Evolutionary conservation across 2,329 filamentous ascomycete species (phyloP).

Genomic region (Nemania serpens): DNA sequence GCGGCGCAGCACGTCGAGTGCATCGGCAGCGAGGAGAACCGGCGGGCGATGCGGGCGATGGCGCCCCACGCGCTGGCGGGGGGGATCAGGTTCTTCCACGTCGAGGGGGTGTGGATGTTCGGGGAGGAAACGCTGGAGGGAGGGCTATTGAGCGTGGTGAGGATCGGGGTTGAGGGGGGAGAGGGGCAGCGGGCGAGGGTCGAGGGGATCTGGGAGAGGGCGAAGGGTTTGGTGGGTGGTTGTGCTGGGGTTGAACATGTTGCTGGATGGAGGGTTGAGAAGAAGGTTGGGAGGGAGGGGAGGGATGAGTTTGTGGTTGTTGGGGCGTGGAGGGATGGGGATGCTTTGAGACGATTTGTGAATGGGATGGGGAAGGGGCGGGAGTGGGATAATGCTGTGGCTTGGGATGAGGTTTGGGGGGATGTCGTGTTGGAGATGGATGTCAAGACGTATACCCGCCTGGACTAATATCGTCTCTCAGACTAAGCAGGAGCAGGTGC

Average conservation of each 20-base stretch:
- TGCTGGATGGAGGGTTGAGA: slow-evolving; percentile 33
- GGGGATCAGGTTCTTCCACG: slow-evolving; percentile 18
- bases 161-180: slow-evolving; percentile 8
- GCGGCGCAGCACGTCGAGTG: slow-evolving; percentile 29
- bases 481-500: too few species aligned
- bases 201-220: slow-evolving; percentile 19
- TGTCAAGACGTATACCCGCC: slow-evolving; percentile 19
- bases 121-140: slow-evolving; percentile 7
- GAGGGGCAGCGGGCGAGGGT: slow-evolving; percentile 13
- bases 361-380: neutral
- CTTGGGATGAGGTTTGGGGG: slow-evolving; percentile 21
- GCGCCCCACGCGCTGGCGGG: neutral
- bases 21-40: slow-evolving; percentile 26
- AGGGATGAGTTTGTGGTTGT: slow-evolving; percentile 28
- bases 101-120: slow-evolving; percentile 23
- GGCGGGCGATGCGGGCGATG: slow-evolving; percentile 10
- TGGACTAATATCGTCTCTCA: slow-evolving; percentile 11
- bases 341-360: slow-evolving; percentile 9
- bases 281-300: slow-evolving; percentile 23
- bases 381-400: too few species aligned
- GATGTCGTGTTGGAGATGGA: slow-evolving; percentile 14
- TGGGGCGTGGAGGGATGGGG: slow-evolving; percentile 23
- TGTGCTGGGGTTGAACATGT: slow-evolving; percentile 18
- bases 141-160: slow-evolving; percentile 25
- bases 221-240: slow-evolving; percentile 2